phyloP scores from a whole-genome alignment of 768 basidiomycete species.

The Boletus vermiculosoides region DNA sequence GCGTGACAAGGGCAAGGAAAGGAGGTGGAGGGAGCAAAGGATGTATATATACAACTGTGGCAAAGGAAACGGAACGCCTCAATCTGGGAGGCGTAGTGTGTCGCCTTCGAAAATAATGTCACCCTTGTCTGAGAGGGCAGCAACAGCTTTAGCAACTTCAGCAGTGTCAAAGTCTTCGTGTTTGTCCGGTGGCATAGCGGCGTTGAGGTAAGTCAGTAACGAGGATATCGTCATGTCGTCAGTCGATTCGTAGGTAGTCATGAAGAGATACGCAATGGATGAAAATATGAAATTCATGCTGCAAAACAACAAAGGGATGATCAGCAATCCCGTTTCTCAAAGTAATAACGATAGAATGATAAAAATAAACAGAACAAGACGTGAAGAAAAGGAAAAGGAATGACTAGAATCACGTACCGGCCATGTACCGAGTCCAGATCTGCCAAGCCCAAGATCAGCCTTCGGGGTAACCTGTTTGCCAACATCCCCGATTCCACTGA shows the following conservation, averaged over 20 bases:
- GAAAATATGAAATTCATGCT: slow-evolving; percentile 60
- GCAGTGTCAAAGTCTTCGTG: slow-evolving; percentile 80
- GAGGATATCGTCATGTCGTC: slow-evolving; percentile 73
- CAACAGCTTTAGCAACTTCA: slow-evolving; percentile 59
- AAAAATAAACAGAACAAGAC: slow-evolving; percentile 2
- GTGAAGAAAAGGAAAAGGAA: background rate
- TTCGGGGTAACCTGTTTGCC: slow-evolving; percentile 24
- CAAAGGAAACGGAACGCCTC: background rate
- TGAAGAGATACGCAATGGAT: slow-evolving; percentile 64
- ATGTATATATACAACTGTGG: background rate
- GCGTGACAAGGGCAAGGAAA: background rate
- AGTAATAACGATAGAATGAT: slow-evolving; percentile 1
- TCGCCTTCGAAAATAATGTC: slow-evolving; percentile 54
- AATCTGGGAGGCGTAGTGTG: slow-evolving; percentile 31
- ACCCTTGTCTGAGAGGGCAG: slow-evolving; percentile 45
- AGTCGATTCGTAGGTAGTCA: slow-evolving; percentile 60
- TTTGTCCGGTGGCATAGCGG: slow-evolving; percentile 74
- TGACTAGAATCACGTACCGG: slow-evolving; percentile 44
- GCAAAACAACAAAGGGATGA: slow-evolving; percentile 2
- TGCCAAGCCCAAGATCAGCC: slow-evolving; percentile 40
- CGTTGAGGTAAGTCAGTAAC: slow-evolving; percentile 69
- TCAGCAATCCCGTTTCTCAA: slow-evolving; percentile 8
- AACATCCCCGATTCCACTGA: slow-evolving; percentile 16
- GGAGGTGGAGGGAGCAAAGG: background rate
- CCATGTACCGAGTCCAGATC: slow-evolving; percentile 61